These are phyloP conservation scores for Pseudogymnoascus sp. DNA, from an alignment of 2,329 filamentous ascomycete species.

Conservation along the genomic window DNA sequence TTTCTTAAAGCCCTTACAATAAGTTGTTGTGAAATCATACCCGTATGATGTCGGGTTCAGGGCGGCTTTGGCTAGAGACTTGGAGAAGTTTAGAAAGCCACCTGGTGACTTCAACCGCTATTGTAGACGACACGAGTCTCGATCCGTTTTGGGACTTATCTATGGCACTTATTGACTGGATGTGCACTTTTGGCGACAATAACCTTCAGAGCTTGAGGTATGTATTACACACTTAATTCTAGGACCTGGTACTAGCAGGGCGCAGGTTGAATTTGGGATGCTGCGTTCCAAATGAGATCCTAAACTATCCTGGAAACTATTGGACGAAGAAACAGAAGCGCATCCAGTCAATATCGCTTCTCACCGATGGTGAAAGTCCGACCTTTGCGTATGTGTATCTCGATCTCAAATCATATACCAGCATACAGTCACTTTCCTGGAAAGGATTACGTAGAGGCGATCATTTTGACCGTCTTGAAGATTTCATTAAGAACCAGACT, in stretches of 20 bases:
- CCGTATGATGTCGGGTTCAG: no score
- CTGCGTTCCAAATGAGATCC: not conserved
- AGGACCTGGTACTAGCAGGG: not conserved
- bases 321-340: not conserved
- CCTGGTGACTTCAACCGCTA: no score
- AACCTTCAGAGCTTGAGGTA: not conserved
- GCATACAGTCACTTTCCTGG: not conserved
- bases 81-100: no score
- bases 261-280: not conserved
- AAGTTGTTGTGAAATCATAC: no score
- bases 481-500: not conserved
- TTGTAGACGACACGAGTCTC: not conserved
- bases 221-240: not conserved
- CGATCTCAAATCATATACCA: not conserved
- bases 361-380: not conserved
- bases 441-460: not conserved
- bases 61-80: no score
- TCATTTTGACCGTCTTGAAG: not conserved
- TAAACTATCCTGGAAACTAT: not conserved
- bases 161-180: not conserved
- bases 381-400: not conserved
- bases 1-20: no score
- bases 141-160: not conserved
- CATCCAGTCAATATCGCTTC: not conserved
- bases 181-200: not conserved